Evolutionary conservation across 148 eudicot species (phyloP).

Genomic region (Rhododendron simsii): DNA sequence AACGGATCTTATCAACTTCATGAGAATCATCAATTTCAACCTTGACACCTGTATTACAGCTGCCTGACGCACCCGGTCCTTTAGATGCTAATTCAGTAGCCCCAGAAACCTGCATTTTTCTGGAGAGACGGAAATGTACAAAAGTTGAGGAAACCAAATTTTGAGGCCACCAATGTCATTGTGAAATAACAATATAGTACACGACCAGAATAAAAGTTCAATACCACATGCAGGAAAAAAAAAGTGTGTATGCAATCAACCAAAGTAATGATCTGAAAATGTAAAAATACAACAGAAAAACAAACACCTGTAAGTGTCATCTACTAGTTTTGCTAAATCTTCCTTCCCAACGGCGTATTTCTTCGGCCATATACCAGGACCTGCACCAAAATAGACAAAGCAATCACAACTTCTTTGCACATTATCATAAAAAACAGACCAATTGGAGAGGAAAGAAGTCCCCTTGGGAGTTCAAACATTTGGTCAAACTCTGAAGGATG

Average conservation of each 20-base stretch:
- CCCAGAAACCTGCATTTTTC: constrained; percentile 89
- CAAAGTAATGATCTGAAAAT: background rate
- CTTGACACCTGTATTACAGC: constrained; percentile 53
- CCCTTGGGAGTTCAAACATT: background rate
- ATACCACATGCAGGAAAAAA: background rate
- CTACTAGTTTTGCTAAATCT: constrained; percentile 81
- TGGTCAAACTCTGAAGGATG: background rate
- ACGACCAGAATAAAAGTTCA: background rate
- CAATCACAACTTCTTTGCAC: background rate
- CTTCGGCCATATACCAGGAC: constrained; percentile 75
- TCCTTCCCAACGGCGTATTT: constrained; percentile 65
- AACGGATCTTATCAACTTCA: constrained; percentile 67
- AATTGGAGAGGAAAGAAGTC: background rate
- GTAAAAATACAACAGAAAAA: background rate
- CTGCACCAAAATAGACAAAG: constrained; percentile 31
- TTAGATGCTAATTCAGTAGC: constrained; percentile 83
- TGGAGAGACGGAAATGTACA: constrained; percentile 23
- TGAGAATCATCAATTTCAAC: constrained; percentile 74
- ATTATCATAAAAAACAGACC: background rate
- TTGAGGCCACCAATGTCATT: background rate
- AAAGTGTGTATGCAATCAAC: background rate
- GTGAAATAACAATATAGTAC: background rate
- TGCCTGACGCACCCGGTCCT: constrained; percentile 50
- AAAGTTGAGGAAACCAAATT: constrained; percentile 4
- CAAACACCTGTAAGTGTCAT: constrained; percentile 80